Evolutionary conservation across 2,329 filamentous ascomycete species (phyloP), one percentile per base, ranked within the genome.

Genomic region (Sarocladium kiliense): DNA sequence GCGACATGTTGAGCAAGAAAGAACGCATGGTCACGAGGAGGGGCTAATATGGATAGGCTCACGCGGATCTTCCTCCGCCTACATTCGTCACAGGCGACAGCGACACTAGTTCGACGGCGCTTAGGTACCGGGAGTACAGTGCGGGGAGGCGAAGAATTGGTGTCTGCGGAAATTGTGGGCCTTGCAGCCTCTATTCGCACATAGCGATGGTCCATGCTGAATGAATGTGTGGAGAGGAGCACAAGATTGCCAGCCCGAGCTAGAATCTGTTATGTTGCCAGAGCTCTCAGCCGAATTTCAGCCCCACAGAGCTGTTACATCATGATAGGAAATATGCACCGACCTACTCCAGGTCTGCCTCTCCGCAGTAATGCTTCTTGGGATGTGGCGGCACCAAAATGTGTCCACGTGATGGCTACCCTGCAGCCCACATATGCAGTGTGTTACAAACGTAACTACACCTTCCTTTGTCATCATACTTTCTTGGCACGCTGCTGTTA

Each of bases 31-130:
- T 6, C 14, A 41, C 7, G 18, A 18, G 5, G 14, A 41, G 37
- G 14, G n/a, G n/a, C 7, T 6, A 18, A 16, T 5, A 16, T 41
- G n/a, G n/a, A 9, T 18, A 16, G 7, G 36, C 41, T 30, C 18
- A 49, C 44, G 5, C 44, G 23, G 10, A 49, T 49, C 26, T 49
- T 49, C 44, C 30, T 49, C 25, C 44, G 44, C 18, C 44, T 49
- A 18, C 44, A 49, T 9, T 18, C 26, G n/a, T 49, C 44, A 21
- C 44, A 49, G 30, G 44, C 44, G n/a, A 49, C 6, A 3, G 23
- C n/a, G 26, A 49, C 44, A 49, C 25, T 25, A 4, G 26, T 32
- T 32, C 44, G 10, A 18, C 44, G 23, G 3, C 44, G 6, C 18
- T 44, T 44, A 9, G 41, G 18, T 9, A 18, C 5, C 18, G 7